Base-by-base conservation (phyloP, 306 rosid genomes). In the Casuarina glauca region DNA sequence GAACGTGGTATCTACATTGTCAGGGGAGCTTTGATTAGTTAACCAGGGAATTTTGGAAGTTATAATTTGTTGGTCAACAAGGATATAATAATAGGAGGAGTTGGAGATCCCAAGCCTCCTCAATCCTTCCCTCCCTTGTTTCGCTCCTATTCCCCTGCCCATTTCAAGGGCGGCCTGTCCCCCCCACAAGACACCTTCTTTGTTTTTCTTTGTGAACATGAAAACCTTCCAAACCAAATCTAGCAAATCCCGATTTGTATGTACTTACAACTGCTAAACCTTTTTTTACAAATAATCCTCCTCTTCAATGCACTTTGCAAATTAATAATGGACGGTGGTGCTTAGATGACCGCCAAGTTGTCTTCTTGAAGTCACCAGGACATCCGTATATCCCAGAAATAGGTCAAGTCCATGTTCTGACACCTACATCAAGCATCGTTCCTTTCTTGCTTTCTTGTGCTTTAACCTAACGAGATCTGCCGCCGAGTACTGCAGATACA, bases 191-290 rank as follows among this genome's bases (percentile, higher is more conserved):
- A 63, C 81, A 19, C 81, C 49, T 76, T 42, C 51, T 54, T 72
- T 52, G 74, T 81, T 81, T 52, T 72, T 72, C 48, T 66, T 70
- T 67, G 38, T 67, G 38, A 71, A 76, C 70, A 64, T 54, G 55
- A 75, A 75, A 42, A 51, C 80, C 77, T 63, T 41, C 12, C 66
- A 26, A 81, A 76, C 76, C 75, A 75, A 32, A 75, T 75, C 76
- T 62, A 81, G 84, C 84, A 81, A 60, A 76, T 81, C 80, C 80
- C 84, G 80, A 81, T 70, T 42, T 75, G 54, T 62, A 26, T 76
- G 84, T 76, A 69, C 68, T 57, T 73, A 79, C 55, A 69, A 10
- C 61, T 8, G 66, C 20, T 58, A 8, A 10, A 20, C 68, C 72
- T 67, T 80, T 80, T 20, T 74, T 48, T 74, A 48, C 6, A 5